Conservation (phyloP, 2,329 filamentous ascomycete species). For the Trichophyton benhamiae region DNA sequence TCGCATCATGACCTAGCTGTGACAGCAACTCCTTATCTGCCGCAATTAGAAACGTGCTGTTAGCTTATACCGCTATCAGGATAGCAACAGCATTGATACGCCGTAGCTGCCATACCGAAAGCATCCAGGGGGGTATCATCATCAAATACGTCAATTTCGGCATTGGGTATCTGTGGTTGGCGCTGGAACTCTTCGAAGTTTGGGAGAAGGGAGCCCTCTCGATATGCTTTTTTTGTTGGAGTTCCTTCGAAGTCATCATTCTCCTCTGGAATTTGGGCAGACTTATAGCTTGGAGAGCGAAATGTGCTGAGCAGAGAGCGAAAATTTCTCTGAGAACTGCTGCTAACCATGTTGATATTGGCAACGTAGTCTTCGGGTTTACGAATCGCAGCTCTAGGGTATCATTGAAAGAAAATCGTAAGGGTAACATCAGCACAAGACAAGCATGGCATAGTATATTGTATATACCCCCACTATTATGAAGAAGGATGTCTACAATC, state of each 20-base stretch:
- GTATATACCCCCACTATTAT: too few relatives aligned
- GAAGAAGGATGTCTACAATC: too few relatives aligned
- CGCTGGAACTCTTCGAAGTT: neutral
- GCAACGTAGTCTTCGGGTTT: neutral
- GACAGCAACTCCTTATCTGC: slow-evolving; percentile 30
- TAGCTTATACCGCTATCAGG: neutral
- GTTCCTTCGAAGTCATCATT: neutral
- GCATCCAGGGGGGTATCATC: slow-evolving; percentile 32
- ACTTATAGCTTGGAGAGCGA: neutral
- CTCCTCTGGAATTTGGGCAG: neutral
- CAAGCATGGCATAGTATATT: neutral
- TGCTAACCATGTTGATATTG: neutral
- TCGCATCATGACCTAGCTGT: slow-evolving; percentile 16
- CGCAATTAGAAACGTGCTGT: neutral
- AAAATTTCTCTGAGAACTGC: neutral
- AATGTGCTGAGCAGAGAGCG: neutral
- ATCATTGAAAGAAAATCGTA: neutral
- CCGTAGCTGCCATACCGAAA: slow-evolving; percentile 32
- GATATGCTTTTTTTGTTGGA: neutral
- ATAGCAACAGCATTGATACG: neutral
- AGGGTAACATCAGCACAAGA: neutral
- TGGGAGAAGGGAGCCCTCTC: neutral
- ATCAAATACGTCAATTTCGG: neutral
- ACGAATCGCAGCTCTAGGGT: neutral
- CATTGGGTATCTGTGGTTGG: neutral